Evolutionary conservation across 2,329 filamentous ascomycete genomes (phyloP), one percentile per base, ranked within the genome.

Genomic region (Arthroderma sp.): DNA sequence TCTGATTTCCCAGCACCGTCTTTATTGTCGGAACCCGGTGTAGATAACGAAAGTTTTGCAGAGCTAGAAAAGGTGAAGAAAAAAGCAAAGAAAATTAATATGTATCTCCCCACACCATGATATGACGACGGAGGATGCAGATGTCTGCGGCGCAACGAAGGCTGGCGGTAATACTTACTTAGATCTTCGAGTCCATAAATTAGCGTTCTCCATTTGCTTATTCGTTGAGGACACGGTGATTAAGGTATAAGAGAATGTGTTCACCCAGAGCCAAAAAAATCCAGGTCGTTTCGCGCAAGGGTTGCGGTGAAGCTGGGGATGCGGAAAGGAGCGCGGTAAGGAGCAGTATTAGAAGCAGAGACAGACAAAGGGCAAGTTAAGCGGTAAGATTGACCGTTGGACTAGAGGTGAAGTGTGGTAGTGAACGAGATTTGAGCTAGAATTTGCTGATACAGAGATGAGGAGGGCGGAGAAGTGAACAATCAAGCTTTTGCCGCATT

Each of bases 11-110:
- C 76, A 70, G 71, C 78, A 63, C 65, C 62, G 62, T 79, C 77
- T 72, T 79, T 79, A 65, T 70, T 72, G 65, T 79, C 76, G 62
- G 75, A 66, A 68, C 81, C 81, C 69, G 82, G 77, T 70, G 87
- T 94, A 66, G 89, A 85, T 62, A 97, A 81, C 65, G 90, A 95
- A 74, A 96, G 86, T 79, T 95, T 97, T 80, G 83, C 88, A 74
- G 82, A 82, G 79, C 86, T 93, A 58, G 21, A 54, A 23, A 35
- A 35, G 7, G 28, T 4, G 38, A 9, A 15, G 33, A 7, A 54
- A 54, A 39, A 54, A 54, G 37, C 19, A 54, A 58, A 49, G 33
- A 37, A 59, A 63, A 67, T 62, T 65, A 69, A 68, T 61, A 63
- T 56, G 64, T 56, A 62, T 41, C 55, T 43, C 39, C 43, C 51